A percentile compares a stretch with the other conserved stretches of the same genome.
Conservation (phyloP, 176 grass and related monocot species). For the Triticum dicoccoides region DNA sequence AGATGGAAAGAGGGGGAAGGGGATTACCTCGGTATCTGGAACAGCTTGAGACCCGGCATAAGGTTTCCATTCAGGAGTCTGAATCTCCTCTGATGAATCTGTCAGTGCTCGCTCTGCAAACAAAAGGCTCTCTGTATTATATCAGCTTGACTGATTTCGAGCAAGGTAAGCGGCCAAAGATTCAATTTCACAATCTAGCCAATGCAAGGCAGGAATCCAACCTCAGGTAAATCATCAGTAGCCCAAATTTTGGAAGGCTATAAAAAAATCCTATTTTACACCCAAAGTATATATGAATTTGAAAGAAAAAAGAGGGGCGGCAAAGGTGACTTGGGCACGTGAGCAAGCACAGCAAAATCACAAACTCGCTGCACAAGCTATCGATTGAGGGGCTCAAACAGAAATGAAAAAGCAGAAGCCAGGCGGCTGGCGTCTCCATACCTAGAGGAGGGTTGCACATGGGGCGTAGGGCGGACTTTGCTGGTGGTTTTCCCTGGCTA, state of each 20-base stretch:
- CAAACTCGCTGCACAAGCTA: neutral
- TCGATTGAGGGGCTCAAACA: neutral
- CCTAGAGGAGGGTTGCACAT: neutral
- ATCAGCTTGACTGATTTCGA: neutral
- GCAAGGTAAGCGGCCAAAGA: neutral
- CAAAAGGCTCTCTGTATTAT: neutral
- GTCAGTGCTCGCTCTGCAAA: neutral
- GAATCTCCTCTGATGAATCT: neutral
- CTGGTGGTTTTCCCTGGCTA: slow-evolving; percentile 51
- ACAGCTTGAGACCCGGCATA: slow-evolving; percentile 15
- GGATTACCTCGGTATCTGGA: slow-evolving; percentile 39
- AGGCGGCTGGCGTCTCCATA: neutral
- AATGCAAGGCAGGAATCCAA: neutral
- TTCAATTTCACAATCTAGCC: neutral
- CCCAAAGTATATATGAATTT: neutral
- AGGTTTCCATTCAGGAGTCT: slow-evolving; percentile 28
- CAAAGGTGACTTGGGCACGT: neutral
- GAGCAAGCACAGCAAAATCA: neutral
- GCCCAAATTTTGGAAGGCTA: neutral
- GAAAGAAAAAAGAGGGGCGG: neutral
- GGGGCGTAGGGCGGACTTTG: slow-evolving; percentile 39
- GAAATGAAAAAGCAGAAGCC: neutral
- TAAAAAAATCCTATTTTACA: neutral
- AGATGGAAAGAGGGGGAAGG: neutral
- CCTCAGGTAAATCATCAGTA: neutral